phyloP scores from a whole-genome alignment of 2,329 filamentous ascomycete genomes.

The Conoideocrella luteorostrata region DNA sequence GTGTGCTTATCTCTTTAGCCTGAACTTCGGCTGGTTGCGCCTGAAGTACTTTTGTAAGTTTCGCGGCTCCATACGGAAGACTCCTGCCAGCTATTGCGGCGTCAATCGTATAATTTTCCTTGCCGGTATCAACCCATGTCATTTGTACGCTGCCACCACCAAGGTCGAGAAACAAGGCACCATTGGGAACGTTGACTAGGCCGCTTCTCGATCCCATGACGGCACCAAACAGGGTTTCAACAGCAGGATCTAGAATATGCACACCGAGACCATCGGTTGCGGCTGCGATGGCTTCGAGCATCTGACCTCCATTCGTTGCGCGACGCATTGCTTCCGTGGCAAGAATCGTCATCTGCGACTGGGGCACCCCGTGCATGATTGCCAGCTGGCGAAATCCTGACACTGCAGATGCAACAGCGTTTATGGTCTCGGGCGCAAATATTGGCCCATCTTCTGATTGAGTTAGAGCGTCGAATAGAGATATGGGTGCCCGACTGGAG shows the following conservation, averaged over 20 bases:
- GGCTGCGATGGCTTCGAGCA: constrained; percentile 57
- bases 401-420: constrained; percentile 59
- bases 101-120: constrained; percentile 40
- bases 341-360: constrained; percentile 62
- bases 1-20: constrained; percentile 43
- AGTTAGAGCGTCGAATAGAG: constrained; percentile 76
- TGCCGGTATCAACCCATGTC: constrained; percentile 52
- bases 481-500: constrained; percentile 72
- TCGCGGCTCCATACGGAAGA: constrained; percentile 56
- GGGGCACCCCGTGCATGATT: constrained; percentile 59
- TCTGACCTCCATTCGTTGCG: constrained; percentile 65
- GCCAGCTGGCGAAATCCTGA: constrained; percentile 68
- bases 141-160: constrained; percentile 67
- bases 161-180: constrained; percentile 78
- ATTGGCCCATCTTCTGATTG: constrained; percentile 31
- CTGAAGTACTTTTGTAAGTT: constrained; percentile 44
- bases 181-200: constrained; percentile 51
- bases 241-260: constrained; percentile 66
- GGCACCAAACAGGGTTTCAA: constrained; percentile 77
- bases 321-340: constrained; percentile 86
- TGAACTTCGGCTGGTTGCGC: constrained; percentile 32
- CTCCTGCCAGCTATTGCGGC: constrained; percentile 51
- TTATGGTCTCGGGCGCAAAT: constrained; percentile 53
- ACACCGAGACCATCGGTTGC: constrained; percentile 61
- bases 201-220: constrained; percentile 72